Base-by-base conservation (phyloP, 2,329 filamentous ascomycete genomes). In the Myriosclerotinia scirpicola region DNA sequence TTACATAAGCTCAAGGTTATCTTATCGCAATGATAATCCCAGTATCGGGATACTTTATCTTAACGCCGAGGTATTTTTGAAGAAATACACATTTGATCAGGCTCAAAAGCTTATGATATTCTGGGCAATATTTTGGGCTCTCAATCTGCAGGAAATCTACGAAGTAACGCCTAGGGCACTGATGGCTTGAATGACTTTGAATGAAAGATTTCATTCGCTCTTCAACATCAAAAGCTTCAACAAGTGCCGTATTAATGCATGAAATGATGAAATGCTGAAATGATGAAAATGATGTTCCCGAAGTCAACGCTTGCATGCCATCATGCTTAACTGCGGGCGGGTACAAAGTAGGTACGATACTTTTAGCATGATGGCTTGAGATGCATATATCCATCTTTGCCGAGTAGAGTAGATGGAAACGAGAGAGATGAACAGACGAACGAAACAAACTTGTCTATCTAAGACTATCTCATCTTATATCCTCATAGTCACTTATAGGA, bases 1-100 rank as follows among this genome's bases (percentile, higher is more conserved):
- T 59, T 59, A 65, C 15, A 65, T 65, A 65, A 65, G 42, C 63
- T 36, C 3, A 4, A 17, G 36, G 17, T 38, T 59, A 59, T 59
- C 26, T 50, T 61, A 61, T 61, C 58, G 26, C 26, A 26, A 26
- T 26, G 26, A 26, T 3, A 26, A 26, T 26, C 26, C 3, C 2
- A n/a, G 30, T 26, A 12, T 2, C 30, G 40, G 5, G 30, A 26
- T 17, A 30, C 14, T 26, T 44, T 34, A 54, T 38, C 5, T 50
- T 26, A 52, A 20, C 46, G 60, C 48, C 60, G 46, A 62, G 60
- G 48, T 34, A 26, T 50, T 44, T 36, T 55, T 20, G 30, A 8
- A 17, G 26, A 26, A 26, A 26, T 26, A 26, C 26, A 26, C 26
- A 26, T 12, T 26, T 56, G 36, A 14, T 26, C 26, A 26, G n/a